Conservation (phyloP, 1,284 basidiomycete genomes). For the Ustilago sp. region DNA sequence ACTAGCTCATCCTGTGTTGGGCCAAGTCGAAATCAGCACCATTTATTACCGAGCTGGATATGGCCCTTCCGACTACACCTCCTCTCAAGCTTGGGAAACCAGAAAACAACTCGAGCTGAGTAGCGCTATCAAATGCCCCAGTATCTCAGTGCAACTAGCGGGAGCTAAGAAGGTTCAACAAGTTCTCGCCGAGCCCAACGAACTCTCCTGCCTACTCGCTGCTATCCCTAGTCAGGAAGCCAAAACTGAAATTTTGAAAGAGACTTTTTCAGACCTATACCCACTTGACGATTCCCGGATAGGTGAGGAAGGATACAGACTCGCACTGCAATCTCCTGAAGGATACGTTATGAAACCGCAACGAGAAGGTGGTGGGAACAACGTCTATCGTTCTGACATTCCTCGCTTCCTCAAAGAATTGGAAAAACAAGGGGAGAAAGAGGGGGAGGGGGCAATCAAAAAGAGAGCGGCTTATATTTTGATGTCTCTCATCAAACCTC, state of each 20-base stretch:
- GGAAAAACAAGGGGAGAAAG: neutral
- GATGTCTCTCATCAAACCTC: slow-evolving; percentile 89
- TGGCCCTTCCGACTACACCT: slow-evolving; percentile 83
- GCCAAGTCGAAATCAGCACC: slow-evolving; percentile 78
- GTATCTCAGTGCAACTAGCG: slow-evolving; percentile 88
- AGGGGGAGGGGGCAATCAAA: slow-evolving; percentile 24
- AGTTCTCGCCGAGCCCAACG: slow-evolving; percentile 80
- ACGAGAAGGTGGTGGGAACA: slow-evolving; percentile 96
- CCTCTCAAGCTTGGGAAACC: slow-evolving; percentile 76
- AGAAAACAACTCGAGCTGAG: slow-evolving; percentile 83
- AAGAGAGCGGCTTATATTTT: slow-evolving; percentile 82
- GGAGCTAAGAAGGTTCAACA: slow-evolving; percentile 97
- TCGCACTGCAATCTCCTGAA: slow-evolving; percentile 74
- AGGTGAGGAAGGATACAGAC: slow-evolving; percentile 72
- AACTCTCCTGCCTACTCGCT: slow-evolving; percentile 78
- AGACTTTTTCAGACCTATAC: slow-evolving; percentile 61
- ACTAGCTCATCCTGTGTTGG: slow-evolving; percentile 33
- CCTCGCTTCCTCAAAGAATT: slow-evolving; percentile 77
- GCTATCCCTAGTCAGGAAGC: neutral
- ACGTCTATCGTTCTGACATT: slow-evolving; percentile 88
- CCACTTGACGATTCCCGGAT: slow-evolving; percentile 70
- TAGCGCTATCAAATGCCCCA: slow-evolving; percentile 91
- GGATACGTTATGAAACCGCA: slow-evolving; percentile 92
- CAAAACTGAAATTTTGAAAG: slow-evolving; percentile 15
- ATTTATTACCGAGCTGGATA: slow-evolving; percentile 92